These are phyloP conservation scores for Lablab purpureus DNA, from an alignment of 306 rosid genomes.

Conservation along the genomic window DNA sequence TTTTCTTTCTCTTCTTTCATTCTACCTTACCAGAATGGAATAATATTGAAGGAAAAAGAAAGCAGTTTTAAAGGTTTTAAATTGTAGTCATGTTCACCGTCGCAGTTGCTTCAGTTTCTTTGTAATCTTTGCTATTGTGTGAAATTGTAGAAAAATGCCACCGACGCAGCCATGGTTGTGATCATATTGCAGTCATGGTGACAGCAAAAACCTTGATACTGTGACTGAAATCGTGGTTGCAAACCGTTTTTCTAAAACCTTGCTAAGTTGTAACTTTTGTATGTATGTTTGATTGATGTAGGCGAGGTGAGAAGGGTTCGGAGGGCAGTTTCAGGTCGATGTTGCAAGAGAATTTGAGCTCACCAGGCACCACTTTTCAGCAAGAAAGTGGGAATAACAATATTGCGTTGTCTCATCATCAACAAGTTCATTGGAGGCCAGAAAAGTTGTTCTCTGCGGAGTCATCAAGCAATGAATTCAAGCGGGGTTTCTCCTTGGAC, in stretches of 20 bases:
- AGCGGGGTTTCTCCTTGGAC: conserved; percentile 81
- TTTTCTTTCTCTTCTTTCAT: not conserved
- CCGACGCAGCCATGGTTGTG: not conserved
- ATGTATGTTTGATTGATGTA: conserved; percentile 11
- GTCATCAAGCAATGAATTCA: conserved; percentile 55
- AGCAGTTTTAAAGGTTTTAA: not conserved
- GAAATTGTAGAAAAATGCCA: not conserved
- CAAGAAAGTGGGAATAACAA: conserved; percentile 56
- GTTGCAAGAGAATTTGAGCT: conserved; percentile 75
- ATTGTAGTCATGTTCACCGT: not conserved
- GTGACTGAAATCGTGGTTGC: not conserved
- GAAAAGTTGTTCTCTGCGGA: conserved; percentile 69
- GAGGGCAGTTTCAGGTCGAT: conserved; percentile 76
- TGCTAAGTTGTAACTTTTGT: not conserved
- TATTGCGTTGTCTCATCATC: conserved; percentile 45
- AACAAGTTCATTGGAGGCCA: conserved; percentile 73
- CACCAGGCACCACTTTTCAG: conserved; percentile 56
- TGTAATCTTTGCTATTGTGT: not conserved
- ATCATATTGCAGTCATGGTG: not conserved
- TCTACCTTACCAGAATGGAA: conserved; percentile 31
- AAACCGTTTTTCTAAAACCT: not conserved
- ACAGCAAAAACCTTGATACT: not conserved
- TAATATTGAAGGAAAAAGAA: not conserved
- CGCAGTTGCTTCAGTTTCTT: not conserved
- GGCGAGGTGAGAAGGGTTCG: conserved; percentile 61